Evolutionary conservation across 495 filamentous ascomycete genomes (phyloP), one percentile per base, ranked within the genome.

Genomic region (Massariosphaeria phaeospora): DNA sequence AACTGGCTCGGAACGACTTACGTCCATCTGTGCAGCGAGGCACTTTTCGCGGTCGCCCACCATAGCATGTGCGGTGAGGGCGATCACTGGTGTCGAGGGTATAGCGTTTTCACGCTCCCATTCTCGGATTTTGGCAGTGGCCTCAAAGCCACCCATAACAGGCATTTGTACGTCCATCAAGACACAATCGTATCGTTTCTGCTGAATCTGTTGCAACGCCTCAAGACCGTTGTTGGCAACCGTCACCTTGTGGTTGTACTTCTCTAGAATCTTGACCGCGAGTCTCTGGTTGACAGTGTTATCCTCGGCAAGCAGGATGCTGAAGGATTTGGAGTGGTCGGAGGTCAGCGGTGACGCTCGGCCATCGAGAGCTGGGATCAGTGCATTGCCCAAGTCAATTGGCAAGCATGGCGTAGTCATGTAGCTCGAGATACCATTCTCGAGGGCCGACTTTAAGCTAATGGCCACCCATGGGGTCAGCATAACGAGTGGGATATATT

Each of bases 131-230:
- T 93, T 95, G 48, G 84, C 89, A 17, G 94, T 99, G 31, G 94
- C 89, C 71, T 99, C 94, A 68, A 97, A 99, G 30, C 94, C 94
- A 60, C 94, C 94, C 91, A 99, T 97, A 55, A 97, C 84, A 18
- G 94, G 94, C 94, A 99, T 99, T 69, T 97, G 94, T 6, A 99
- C 94, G 63, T 99, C 93, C 93, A 99, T 99, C 40, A 99, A 73
- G 57, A 98, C 93, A 62, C 95, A 88, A 71, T 98, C 93, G 65
- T 91, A 98, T 57, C 88, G 85, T 71, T 86, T 89, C 63, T 84
- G 80, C 74, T 89, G 89, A 57, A 97, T 81, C 23, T 84, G 84
- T 57, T 97, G 88, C 12, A 97, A 80, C 0, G 93, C 93, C 66
- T 97, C 93, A 42, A 87, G 75, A 36, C 93, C 93, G 64, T 99